Conservation (phyloP, 1,139 yeast species). For the Yamadazyma songkhlaensis region DNA sequence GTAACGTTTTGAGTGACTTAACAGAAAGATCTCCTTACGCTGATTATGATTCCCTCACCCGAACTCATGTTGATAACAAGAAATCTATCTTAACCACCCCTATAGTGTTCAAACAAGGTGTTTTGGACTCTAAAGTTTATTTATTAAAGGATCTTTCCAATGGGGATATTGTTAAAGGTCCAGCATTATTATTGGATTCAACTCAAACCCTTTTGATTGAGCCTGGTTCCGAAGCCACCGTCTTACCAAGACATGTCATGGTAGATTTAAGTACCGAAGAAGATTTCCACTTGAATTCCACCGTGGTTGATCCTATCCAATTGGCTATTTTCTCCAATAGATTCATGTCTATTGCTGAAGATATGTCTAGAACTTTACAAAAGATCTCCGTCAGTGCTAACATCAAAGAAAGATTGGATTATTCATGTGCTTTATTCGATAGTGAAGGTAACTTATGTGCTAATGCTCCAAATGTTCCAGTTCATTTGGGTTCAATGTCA, state of each 20-base stretch:
- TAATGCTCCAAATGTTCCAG: slow-evolving; percentile 22
- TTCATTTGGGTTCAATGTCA: slow-evolving; percentile 22
- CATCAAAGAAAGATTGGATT: slow-evolving; percentile 23
- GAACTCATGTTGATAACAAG: slow-evolving; percentile 5
- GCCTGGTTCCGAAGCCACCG: slow-evolving; percentile 14
- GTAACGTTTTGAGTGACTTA: slow-evolving; percentile 24
- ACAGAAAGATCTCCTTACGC: slow-evolving; percentile 14
- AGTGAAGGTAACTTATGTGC: slow-evolving; percentile 18
- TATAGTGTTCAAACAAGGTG: slow-evolving; percentile 13
- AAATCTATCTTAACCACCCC: slow-evolving; percentile 4
- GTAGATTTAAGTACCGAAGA: slow-evolving; percentile 20
- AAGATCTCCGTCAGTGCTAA: slow-evolving; percentile 21
- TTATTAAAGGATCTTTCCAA: slow-evolving; percentile 12
- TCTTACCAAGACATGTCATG: slow-evolving; percentile 17
- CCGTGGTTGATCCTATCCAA: slow-evolving; percentile 19
- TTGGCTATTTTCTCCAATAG: slow-evolving; percentile 20
- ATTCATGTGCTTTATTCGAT: slow-evolving; percentile 28
- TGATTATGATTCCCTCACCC: slow-evolving; percentile 11
- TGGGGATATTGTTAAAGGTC: slow-evolving; percentile 19
- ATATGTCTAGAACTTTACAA: slow-evolving; percentile 22
- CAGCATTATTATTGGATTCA: slow-evolving; percentile 16
- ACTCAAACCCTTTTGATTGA: slow-evolving; percentile 17
- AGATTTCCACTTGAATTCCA: slow-evolving; percentile 10
- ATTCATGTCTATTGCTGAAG: slow-evolving; percentile 23
- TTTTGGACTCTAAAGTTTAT: slow-evolving; percentile 14